A percentile compares a stretch with the other conserved stretches of the same genome.
Evolutionary conservation across 208 protist genomes (phyloP).

Genomic region (Trypanosoma scelopori): DNA sequence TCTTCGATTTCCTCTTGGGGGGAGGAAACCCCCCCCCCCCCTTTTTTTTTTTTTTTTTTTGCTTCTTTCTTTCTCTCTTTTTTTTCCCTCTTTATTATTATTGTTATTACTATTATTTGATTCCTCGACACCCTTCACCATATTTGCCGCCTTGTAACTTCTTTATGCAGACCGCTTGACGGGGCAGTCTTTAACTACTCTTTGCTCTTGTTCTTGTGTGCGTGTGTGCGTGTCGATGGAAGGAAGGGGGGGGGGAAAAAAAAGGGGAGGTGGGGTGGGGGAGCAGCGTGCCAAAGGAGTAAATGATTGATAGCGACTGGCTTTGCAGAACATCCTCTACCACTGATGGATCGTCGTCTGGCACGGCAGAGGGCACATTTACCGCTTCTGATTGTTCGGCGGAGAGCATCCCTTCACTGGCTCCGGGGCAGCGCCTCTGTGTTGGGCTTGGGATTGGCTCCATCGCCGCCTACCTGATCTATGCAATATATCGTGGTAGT

Average conservation of each 20-base stretch:
- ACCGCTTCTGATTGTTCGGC: not conserved
- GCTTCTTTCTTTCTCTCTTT: not conserved
- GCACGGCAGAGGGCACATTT: no score
- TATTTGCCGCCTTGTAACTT: no score
- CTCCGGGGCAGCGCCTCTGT: slow-evolving; percentile 5
- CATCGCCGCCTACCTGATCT: slow-evolving; percentile 25
- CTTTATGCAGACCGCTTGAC: no score
- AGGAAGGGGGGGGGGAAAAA: no score
- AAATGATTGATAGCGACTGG: slow-evolving; percentile 17
- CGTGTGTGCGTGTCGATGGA: no score
- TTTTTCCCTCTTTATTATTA: slow-evolving; percentile 3
- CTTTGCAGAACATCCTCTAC: slow-evolving; percentile 1
- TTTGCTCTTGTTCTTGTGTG: no score
- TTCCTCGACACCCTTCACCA: no score
- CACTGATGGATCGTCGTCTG: not conserved
- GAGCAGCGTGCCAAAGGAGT: no score
- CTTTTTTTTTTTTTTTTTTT: not conserved
- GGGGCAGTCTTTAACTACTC: no score
- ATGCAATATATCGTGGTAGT: slow-evolving; percentile 32
- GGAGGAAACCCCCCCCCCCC: no score
- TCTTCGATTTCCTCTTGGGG: no score
- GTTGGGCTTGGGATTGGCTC: slow-evolving; percentile 40
- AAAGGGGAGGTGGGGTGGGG: not conserved
- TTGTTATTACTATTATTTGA: slow-evolving; percentile 4
- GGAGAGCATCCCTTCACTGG: not conserved